A percentile compares a stretch with the other conserved stretches of the same genome.
phyloP scores from a whole-genome alignment of 257 asterid genomes.

The Solanum sejunctum region DNA sequence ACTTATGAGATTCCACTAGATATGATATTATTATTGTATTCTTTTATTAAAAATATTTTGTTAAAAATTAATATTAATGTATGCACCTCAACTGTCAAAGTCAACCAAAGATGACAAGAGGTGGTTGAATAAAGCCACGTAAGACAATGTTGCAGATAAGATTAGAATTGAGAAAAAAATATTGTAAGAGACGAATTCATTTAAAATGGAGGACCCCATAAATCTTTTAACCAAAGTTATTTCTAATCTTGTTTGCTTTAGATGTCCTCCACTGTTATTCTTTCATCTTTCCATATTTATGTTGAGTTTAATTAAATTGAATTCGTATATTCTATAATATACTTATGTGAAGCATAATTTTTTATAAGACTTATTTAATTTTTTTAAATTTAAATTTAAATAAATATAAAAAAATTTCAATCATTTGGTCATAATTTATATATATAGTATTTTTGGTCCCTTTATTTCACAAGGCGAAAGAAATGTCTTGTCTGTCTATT shows the following conservation, averaged over 20 bases:
- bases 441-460: too few relatives aligned
- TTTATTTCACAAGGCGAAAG: neutral
- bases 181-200: neutral
- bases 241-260: neutral
- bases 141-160: neutral
- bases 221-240: neutral
- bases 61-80: neutral
- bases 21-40: too few relatives aligned
- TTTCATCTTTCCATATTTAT: fast-evolving
- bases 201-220: neutral
- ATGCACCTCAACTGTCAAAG: neutral
- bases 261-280: neutral
- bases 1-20: too few relatives aligned
- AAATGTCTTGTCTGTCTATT: neutral
- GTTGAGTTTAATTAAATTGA: neutral
- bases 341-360: fast-evolving
- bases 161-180: neutral
- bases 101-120: neutral
- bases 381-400: neutral
- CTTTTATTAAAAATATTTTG: too few relatives aligned
- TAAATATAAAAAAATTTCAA: fast-evolving
- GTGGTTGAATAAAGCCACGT: neutral
- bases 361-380: too few relatives aligned
- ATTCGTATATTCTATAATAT: fast-evolving
- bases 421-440: too few relatives aligned